Base-by-base conservation (phyloP, 345 rosid genomes). In the Sisymbrium irio region DNA sequence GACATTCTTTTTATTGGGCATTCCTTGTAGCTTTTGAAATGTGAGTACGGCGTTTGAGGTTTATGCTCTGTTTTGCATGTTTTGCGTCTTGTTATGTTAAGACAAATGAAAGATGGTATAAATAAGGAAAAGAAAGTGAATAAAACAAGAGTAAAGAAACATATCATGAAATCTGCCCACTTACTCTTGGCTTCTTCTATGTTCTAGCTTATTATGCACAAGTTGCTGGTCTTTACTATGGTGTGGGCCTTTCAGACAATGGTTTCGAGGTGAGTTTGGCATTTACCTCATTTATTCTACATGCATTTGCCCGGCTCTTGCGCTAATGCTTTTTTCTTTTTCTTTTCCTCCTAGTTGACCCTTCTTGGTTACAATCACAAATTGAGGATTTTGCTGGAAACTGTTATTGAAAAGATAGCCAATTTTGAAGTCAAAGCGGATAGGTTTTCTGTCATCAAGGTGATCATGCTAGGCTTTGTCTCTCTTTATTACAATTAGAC, bases 351-450 rank as follows among this genome's bases (percentile, higher is more conserved):
- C 61, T 41, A 94, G 97, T 87, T 94, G 74, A 86, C 86, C 35
- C 74, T 95, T 78, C 22, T 81, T 73, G 98, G 98, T 74, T 94
- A 91, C 80, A 91, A 91, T 81, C 88, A 94, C 88, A 94, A 91
- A 66, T 62, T 94, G 82, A 86, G 87, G 82, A 87, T 72, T 81
- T 79, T 94, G 65, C 79, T 94, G 82, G 95, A 91, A 74, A 87
- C 87, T 51, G 81, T 94, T 27, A 33, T 87, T 17, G 76, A 78
- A 54, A 88, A 89, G 75, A 89, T 91, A 50, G 88, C 90, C 62
- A 79, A 83, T 27, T 94, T 94, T 77, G 72, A 88, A 81, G 97
- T 94, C 62, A 84, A 80, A 68, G 86, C 88, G 46, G 90, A 89
- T 78, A 85, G 97, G 72, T 94, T 94, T 81, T 64, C 85, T 62